These are phyloP conservation scores for Coemansia sp. DNA, from an alignment of 192 early-diverging fungal genomes.

Conservation along the genomic window DNA sequence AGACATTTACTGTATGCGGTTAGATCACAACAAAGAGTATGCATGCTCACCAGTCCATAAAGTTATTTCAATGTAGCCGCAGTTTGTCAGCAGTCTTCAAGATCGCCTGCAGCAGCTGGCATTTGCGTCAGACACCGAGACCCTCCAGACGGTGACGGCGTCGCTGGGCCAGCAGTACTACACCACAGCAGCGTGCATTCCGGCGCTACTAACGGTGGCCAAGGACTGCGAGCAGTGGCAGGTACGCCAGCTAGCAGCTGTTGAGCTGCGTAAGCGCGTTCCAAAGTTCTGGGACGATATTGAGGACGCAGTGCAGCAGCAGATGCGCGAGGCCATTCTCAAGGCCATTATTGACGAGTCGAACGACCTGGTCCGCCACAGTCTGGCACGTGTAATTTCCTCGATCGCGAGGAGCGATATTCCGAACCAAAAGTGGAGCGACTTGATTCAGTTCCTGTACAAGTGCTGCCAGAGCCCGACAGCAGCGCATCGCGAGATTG, in stretches of 20 bases:
- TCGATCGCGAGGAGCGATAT: constrained; percentile 81
- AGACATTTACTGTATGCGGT: neutral
- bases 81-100: constrained; percentile 60
- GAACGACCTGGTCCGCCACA: constrained; percentile 67
- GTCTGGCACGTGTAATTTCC: constrained; percentile 86
- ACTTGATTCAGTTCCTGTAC: constrained; percentile 78
- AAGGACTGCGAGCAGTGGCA: constrained; percentile 61
- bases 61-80: constrained; percentile 21
- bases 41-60: neutral
- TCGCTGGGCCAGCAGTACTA: constrained; percentile 76
- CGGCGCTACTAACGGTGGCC: constrained; percentile 76
- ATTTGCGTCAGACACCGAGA: constrained; percentile 57
- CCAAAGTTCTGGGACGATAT: constrained; percentile 75
- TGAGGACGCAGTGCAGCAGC: constrained; percentile 55
- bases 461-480: constrained; percentile 72
- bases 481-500: constrained; percentile 78
- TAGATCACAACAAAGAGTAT: neutral
- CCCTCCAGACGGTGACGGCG: constrained; percentile 62
- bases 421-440: constrained; percentile 72
- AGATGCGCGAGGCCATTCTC: constrained; percentile 69
- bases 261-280: constrained; percentile 85
- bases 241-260: constrained; percentile 84
- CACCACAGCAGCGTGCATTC: constrained; percentile 67
- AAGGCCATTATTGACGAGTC: constrained; percentile 73
- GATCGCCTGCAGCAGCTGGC: constrained; percentile 58